Evolutionary conservation across 768 basidiomycete genomes (phyloP), one percentile per base, ranked within the genome.

Genomic region (Hericium erinaceus): DNA sequence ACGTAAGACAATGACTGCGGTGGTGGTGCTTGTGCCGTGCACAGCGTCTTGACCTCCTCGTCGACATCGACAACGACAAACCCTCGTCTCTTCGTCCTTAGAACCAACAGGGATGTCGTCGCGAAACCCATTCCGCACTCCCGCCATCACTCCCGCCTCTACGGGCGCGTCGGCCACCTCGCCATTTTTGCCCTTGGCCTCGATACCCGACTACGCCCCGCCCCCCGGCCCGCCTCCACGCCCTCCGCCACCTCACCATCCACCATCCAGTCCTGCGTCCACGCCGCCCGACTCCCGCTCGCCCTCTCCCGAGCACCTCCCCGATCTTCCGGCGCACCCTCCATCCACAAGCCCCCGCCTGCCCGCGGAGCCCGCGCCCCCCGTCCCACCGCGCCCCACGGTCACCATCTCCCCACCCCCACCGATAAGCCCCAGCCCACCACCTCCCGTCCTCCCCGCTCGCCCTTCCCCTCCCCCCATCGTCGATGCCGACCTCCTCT

Each of bases 401-500:
- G 39, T 24, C 51, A 8, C 7, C 40, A 10, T 18, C 28, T 11
- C 13, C 48, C 10, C 55, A 54, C 2, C 60, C 60, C 16, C 26
- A 5, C 28, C 28, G 28, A 48, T 28, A 40, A 54, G 18, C 58
- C 60, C 39, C 58, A 52, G 1, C 46, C 58, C 20, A 15, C 28
- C 15, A n/a, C 50, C 13, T 28, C 55, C 13, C 41, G 18, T 12
- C 2, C 12, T 8, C 2, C 44, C 1, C 48, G 22, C 39, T 20
- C 11, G 59, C 53, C n/a, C 1, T 52, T 8, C 48, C n/a, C 5
- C n/a, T 12, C 20, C n/a, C 20, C 5, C 28, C 4, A 8, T 33
- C 28, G 28, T 5, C 28, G 60, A 77, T 26, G 67, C 71, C 2
- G 84, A 83, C n/a, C 82, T 84, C 18, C 49, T 50, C 18, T 22